These are phyloP conservation scores for Pulveroboletus sp. DNA, from an alignment of 768 basidiomycete species.

Conservation along the genomic window DNA sequence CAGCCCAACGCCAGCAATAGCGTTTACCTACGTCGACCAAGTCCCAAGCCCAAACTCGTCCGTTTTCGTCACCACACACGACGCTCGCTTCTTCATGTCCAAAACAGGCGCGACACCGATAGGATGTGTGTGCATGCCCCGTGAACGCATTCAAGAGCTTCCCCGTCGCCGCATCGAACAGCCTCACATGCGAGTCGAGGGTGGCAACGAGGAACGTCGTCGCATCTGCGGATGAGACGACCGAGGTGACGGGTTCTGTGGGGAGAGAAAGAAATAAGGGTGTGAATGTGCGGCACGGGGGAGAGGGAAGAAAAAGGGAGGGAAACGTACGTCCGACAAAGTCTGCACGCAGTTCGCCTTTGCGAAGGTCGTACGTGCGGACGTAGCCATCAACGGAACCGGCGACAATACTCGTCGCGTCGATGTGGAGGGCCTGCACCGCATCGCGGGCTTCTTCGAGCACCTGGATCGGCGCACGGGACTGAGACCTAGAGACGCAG, in stretches of 20 bases:
- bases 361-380: slow-evolving; percentile 91
- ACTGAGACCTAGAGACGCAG: slow-evolving; percentile 50
- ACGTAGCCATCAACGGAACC: slow-evolving; percentile 92
- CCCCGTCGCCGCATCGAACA: slow-evolving; percentile 82
- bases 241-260: slow-evolving; percentile 80
- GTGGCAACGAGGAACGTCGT: slow-evolving; percentile 80
- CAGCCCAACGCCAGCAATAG: not conserved
- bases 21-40: slow-evolving; percentile 67
- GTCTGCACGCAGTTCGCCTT: slow-evolving; percentile 85
- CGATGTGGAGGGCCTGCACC: slow-evolving; percentile 73
- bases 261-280: not conserved
- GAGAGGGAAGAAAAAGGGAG: not conserved
- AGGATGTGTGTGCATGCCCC: slow-evolving; percentile 70
- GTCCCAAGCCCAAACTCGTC: slow-evolving; percentile 89
- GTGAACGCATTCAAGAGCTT: slow-evolving; percentile 80
- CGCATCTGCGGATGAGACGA: slow-evolving; percentile 72
- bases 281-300: not conserved
- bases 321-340: slow-evolving; percentile 76
- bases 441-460: slow-evolving; percentile 87
- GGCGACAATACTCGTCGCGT: slow-evolving; percentile 59
- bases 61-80: slow-evolving; percentile 86
- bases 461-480: slow-evolving; percentile 83
- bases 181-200: slow-evolving; percentile 77
- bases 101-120: slow-evolving; percentile 78
- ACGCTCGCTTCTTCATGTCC: slow-evolving; percentile 79